Evolutionary conservation across 164 flowering plant genomes (phyloP).

Genomic region (Tetrastigma voinierianum): DNA sequence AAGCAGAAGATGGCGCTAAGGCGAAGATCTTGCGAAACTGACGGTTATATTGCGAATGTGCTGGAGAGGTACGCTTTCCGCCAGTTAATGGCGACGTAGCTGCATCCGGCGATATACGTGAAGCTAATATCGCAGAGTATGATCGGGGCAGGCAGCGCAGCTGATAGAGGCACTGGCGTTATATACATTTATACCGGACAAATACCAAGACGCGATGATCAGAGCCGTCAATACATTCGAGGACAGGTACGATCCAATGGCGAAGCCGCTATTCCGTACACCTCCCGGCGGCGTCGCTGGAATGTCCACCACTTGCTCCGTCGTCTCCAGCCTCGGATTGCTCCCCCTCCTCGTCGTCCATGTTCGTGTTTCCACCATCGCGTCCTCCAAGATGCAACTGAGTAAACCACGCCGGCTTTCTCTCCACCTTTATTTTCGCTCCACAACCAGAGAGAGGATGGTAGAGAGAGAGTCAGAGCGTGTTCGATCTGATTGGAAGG

Average conservation of each 20-base stretch:
- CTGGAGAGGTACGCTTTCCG: slow-evolving; percentile 68
- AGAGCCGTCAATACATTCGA: slow-evolving; percentile 48
- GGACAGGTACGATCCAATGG: slow-evolving; percentile 23
- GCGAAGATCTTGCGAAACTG: slow-evolving; percentile 81
- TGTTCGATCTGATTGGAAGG: slow-evolving; percentile 17
- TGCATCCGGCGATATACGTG: slow-evolving; percentile 80
- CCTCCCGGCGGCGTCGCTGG: slow-evolving; percentile 76
- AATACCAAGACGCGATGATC: slow-evolving; percentile 78
- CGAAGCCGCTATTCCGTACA: slow-evolving; percentile 33
- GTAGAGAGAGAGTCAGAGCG: slow-evolving; percentile 1
- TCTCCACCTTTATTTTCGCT: neutral
- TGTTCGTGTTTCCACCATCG: slow-evolving; percentile 67
- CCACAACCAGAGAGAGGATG: slow-evolving; percentile 3
- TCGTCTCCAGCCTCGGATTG: slow-evolving; percentile 56
- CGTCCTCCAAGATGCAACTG: slow-evolving; percentile 3
- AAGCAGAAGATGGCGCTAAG: slow-evolving; percentile 73
- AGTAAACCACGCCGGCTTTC: neutral
- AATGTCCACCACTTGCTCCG: slow-evolving; percentile 62
- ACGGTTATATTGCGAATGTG: slow-evolving; percentile 48
- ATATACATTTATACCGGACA: too few species aligned
- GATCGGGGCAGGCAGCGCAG: slow-evolving; percentile 76
- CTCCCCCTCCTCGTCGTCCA: slow-evolving; percentile 68
- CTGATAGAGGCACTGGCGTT: slow-evolving; percentile 79
- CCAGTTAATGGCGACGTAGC: slow-evolving; percentile 52
- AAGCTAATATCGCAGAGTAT: slow-evolving; percentile 81